These are phyloP conservation scores for Metarhizium album DNA, from an alignment of 2,329 filamentous ascomycete genomes.

Conservation along the genomic window DNA sequence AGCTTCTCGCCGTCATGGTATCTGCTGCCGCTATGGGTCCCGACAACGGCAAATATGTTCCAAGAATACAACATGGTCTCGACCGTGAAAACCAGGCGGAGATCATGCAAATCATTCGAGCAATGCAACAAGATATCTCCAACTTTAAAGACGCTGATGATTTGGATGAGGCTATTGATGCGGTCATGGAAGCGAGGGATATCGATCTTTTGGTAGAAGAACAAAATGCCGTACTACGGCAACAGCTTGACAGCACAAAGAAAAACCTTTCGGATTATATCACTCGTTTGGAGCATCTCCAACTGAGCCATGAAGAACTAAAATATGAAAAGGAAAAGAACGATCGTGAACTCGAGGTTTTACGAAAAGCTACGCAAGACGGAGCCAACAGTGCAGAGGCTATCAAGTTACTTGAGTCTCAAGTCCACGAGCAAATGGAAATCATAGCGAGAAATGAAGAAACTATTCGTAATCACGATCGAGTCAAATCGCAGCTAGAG, in stretches of 20 bases:
- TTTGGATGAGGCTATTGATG: slow-evolving; percentile 28
- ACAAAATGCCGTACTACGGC: slow-evolving; percentile 38
- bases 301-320: slow-evolving; percentile 53
- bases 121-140: slow-evolving; percentile 27
- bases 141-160: slow-evolving; percentile 27
- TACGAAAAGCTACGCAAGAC: slow-evolving; percentile 39
- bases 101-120: slow-evolving; percentile 34
- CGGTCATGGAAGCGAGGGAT: slow-evolving; percentile 35
- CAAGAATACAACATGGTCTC: slow-evolving; percentile 29
- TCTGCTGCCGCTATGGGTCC: slow-evolving; percentile 49
- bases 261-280: slow-evolving; percentile 49
- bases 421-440: slow-evolving; percentile 56
- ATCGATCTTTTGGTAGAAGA: slow-evolving; percentile 47
- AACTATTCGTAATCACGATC: slow-evolving; percentile 25
- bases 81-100: slow-evolving; percentile 32
- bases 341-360: slow-evolving; percentile 40
- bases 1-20: slow-evolving; percentile 53
- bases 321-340: slow-evolving; percentile 51
- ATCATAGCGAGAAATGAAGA: slow-evolving; percentile 59
- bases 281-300: slow-evolving; percentile 47
- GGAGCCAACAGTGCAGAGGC: slow-evolving; percentile 40
- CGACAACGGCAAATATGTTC: slow-evolving; percentile 43
- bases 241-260: slow-evolving; percentile 40
- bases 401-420: slow-evolving; percentile 42
- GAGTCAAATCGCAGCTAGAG: slow-evolving; percentile 42